A percentile compares a stretch with the other conserved stretches of the same genome.
Conservation (phyloP, 2,329 filamentous ascomycete genomes). For the Aspergillus bombycis region DNA sequence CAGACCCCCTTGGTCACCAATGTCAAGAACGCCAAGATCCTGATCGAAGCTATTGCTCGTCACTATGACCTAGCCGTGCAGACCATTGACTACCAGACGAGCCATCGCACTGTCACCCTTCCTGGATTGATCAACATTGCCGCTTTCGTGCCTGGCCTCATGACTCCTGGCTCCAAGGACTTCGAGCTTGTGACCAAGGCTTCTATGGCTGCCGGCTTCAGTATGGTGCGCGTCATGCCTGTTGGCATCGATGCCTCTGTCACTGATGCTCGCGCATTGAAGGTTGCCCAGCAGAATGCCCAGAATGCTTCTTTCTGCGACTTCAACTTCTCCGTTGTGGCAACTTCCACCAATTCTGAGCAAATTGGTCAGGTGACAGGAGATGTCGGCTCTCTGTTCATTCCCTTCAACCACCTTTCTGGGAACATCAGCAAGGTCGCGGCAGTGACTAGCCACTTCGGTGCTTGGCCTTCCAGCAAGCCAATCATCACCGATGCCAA, state of each 20-base stretch:
- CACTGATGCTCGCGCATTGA: conserved; percentile 71
- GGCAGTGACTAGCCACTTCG: conserved; percentile 77
- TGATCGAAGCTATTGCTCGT: conserved; percentile 90
- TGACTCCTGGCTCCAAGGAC: conserved; percentile 65
- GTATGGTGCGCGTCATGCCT: conserved; percentile 79
- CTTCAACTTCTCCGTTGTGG: conserved; percentile 78
- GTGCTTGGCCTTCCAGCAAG: conserved; percentile 75
- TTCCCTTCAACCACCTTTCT: conserved; percentile 78
- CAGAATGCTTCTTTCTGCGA: conserved; percentile 71
- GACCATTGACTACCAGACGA: conserved; percentile 88
- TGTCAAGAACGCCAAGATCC: conserved; percentile 97
- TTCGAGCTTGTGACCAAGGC: conserved; percentile 72
- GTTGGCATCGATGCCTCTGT: conserved; percentile 73
- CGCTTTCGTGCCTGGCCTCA: conserved; percentile 77
- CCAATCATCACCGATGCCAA: conserved; percentile 81
- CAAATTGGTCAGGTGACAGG: conserved; percentile 72
- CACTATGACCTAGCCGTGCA: conserved; percentile 83
- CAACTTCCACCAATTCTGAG: conserved; percentile 72
- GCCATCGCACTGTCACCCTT: conserved; percentile 73
- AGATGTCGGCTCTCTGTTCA: conserved; percentile 79
- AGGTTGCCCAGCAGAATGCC: conserved; percentile 71
- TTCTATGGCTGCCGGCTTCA: conserved; percentile 75
- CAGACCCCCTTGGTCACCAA: conserved; percentile 97
- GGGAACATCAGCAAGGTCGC: conserved; percentile 85
- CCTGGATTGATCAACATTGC: conserved; percentile 78